phyloP scores from a whole-genome alignment of 345 rosid species.

The Ricinus communis region DNA sequence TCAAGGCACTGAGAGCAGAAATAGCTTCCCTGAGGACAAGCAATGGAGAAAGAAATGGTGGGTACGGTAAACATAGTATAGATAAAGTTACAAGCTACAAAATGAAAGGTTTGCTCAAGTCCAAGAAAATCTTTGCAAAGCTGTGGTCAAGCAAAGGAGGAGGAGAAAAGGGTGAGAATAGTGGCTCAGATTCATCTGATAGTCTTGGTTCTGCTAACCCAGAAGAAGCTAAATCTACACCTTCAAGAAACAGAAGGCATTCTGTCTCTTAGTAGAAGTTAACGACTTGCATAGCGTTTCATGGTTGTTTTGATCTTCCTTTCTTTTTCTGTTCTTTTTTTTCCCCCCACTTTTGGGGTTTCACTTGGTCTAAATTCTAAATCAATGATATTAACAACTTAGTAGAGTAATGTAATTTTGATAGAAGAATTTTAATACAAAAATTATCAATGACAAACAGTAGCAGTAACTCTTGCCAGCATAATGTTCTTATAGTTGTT shows the following conservation, averaged over 20 bases:
- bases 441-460: too few relatives aligned
- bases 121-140: constrained; percentile 62
- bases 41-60: constrained; percentile 37
- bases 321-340: too few relatives aligned
- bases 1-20: constrained; percentile 63
- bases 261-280: constrained; percentile 58
- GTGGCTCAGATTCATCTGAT: constrained; percentile 83
- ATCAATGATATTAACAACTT: constrained; percentile 19
- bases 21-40: constrained; percentile 56
- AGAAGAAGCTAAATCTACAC: constrained; percentile 57
- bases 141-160: constrained; percentile 56
- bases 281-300: constrained; percentile 6
- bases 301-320: constrained; percentile 9
- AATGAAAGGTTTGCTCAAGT: constrained; percentile 70
- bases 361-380: too few relatives aligned
- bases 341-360: too few relatives aligned
- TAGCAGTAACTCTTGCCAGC: too few relatives aligned
- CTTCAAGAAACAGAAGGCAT: constrained; percentile 66
- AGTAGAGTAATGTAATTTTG: constrained; percentile 22
- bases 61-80: constrained; percentile 31
- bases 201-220: constrained; percentile 59
- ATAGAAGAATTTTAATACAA: neutral
- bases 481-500: too few relatives aligned
- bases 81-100: constrained; percentile 49
- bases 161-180: constrained; percentile 55